phyloP scores from a whole-genome alignment of 2,329 filamentous ascomycete genomes.

The Chaetomiaceae sp. region DNA sequence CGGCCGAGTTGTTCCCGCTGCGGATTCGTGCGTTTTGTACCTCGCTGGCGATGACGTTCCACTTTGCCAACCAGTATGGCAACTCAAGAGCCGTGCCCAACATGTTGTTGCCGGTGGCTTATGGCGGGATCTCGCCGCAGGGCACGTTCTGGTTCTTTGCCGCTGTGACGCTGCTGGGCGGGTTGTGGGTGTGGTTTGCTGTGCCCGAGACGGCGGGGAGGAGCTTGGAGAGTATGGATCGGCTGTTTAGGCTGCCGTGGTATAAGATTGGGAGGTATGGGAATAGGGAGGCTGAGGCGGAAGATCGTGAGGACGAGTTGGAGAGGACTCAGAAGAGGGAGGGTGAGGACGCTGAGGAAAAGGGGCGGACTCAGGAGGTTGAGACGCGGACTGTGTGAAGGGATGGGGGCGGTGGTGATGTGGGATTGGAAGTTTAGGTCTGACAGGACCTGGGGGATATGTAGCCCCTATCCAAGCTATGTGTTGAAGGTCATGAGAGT shows the following conservation, averaged over 20 bases:
- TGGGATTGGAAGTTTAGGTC: neutral
- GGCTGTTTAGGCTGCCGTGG: slow-evolving; percentile 69
- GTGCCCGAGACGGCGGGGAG: slow-evolving; percentile 68
- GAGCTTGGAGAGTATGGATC: slow-evolving; percentile 66
- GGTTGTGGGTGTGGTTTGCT: slow-evolving; percentile 66
- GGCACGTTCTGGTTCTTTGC: slow-evolving; percentile 78
- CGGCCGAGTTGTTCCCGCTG: slow-evolving; percentile 72
- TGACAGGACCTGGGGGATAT: neutral
- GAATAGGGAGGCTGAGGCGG: slow-evolving; percentile 47
- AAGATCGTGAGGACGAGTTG: slow-evolving; percentile 32
- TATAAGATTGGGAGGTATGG: slow-evolving; percentile 63
- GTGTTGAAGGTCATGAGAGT: no score
- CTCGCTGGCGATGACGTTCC: slow-evolving; percentile 70
- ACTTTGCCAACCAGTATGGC: slow-evolving; percentile 76
- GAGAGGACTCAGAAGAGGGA: neutral
- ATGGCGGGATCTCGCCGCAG: slow-evolving; percentile 50
- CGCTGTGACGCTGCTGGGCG: slow-evolving; percentile 62
- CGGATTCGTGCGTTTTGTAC: slow-evolving; percentile 67
- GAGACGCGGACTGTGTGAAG: neutral
- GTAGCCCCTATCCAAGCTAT: no score
- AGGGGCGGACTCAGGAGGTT: neutral
- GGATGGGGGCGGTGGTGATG: neutral
- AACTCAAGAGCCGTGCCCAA: slow-evolving; percentile 70
- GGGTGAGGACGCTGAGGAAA: neutral
- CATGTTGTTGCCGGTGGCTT: slow-evolving; percentile 55